These are phyloP conservation scores for Typha latifolia DNA, from an alignment of 176 grass and related monocot species.

Conservation along the genomic window DNA sequence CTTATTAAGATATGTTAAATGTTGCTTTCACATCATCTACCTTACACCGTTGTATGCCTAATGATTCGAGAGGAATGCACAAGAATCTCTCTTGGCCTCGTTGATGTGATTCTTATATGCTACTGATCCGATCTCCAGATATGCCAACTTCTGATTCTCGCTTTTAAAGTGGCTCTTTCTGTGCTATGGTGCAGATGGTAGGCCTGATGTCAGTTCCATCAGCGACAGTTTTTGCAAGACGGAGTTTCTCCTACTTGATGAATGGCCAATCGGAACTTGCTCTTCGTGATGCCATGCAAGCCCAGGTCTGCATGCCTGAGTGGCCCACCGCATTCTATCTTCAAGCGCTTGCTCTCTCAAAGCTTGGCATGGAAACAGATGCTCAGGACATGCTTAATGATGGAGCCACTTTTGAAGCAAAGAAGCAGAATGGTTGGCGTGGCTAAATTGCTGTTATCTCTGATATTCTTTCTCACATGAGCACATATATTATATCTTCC, in stretches of 20 bases:
- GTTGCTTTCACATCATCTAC: too few relatives aligned
- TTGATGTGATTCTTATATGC: too few relatives aligned
- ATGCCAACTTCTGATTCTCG: too few relatives aligned
- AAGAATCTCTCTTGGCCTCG: too few relatives aligned
- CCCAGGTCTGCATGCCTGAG: slow-evolving; percentile 97
- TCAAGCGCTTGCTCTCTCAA: slow-evolving; percentile 89
- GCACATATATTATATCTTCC: too few relatives aligned
- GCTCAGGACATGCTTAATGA: slow-evolving; percentile 98
- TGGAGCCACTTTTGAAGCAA: slow-evolving; percentile 78
- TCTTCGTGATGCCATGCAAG: slow-evolving; percentile 93
- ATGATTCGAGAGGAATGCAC: too few relatives aligned
- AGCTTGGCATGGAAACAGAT: slow-evolving; percentile 97
- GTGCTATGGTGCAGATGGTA: slow-evolving; percentile 48
- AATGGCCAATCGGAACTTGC: slow-evolving; percentile 90
- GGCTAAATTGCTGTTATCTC: slow-evolving; percentile 18
- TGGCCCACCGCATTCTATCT: slow-evolving; percentile 97
- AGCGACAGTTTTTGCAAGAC: slow-evolving; percentile 77
- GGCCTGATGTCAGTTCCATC: slow-evolving; percentile 81
- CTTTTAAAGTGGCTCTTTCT: too few relatives aligned
- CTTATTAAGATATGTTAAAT: too few relatives aligned
- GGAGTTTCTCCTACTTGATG: slow-evolving; percentile 91
- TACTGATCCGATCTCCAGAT: too few relatives aligned
- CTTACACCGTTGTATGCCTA: too few relatives aligned
- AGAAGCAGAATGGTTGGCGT: slow-evolving; percentile 93
- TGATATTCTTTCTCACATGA: background rate